These are phyloP conservation scores for Nothopassalora personata DNA, from an alignment of 2,329 filamentous ascomycete genomes.

Conservation along the genomic window DNA sequence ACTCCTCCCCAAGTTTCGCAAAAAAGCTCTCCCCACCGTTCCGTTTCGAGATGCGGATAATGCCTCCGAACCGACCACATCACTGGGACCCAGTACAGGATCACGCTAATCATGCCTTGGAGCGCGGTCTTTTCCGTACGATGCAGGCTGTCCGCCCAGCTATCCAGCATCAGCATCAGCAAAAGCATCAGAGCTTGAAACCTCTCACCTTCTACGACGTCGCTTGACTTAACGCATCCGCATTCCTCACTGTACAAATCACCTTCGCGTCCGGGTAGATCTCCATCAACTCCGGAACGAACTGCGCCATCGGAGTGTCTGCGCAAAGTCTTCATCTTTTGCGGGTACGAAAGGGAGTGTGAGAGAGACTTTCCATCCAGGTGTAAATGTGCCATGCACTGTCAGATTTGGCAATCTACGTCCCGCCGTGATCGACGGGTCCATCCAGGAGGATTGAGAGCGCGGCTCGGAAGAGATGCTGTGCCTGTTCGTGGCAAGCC, in stretches of 20 bases:
- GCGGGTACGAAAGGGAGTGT: constrained; percentile 5
- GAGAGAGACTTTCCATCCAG: constrained; percentile 1
- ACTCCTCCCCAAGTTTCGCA: not conserved
- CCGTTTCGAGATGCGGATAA: not conserved
- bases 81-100: not conserved
- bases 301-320: constrained; percentile 31
- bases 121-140: not conserved
- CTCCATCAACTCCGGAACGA: constrained; percentile 32
- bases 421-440: constrained; percentile 12
- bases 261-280: constrained; percentile 36
- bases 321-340: constrained; percentile 14
- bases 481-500: constrained; percentile 13
- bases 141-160: not conserved
- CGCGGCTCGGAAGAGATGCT: constrained; percentile 10
- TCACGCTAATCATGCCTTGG: not conserved
- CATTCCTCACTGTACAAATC: constrained; percentile 28
- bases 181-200: too few species aligned
- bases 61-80: not conserved
- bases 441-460: constrained; percentile 11
- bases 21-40: not conserved
- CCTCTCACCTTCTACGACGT: not conserved
- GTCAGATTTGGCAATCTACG: constrained; percentile 1
- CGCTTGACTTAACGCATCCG: not conserved
- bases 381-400: constrained; percentile 6
- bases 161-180: not conserved